These are phyloP conservation scores for Colletotrichum musicola DNA, from an alignment of 2,329 filamentous ascomycete genomes.

Conservation along the genomic window DNA sequence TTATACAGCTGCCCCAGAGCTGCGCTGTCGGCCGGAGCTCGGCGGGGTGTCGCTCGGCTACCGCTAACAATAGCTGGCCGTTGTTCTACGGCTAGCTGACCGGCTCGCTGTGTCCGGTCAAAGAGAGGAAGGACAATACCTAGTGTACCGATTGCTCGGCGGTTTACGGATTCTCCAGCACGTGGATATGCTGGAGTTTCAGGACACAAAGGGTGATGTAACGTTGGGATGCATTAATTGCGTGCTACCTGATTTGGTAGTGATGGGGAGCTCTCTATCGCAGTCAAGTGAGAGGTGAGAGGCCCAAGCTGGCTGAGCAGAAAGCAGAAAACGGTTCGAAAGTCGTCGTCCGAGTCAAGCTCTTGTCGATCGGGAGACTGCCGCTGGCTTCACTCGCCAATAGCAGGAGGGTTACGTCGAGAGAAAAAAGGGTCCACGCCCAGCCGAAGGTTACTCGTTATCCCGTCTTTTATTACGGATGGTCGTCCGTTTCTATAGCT, in stretches of 20 bases:
- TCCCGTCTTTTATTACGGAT: conserved; percentile 31
- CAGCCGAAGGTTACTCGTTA: neutral
- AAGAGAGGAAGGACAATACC: no score
- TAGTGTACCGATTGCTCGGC: conserved; percentile 3
- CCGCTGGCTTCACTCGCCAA: conserved; percentile 20
- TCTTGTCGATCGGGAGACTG: conserved; percentile 20
- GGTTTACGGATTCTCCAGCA: neutral
- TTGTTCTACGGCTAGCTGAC: neutral
- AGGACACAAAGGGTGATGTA: conserved; percentile 22
- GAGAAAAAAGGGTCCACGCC: conserved; percentile 19
- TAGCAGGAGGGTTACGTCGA: neutral
- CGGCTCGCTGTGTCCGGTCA: neutral
- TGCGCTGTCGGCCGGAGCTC: conserved; percentile 10
- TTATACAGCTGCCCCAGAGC: neutral
- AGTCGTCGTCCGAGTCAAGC: conserved; percentile 33
- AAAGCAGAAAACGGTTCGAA: neutral
- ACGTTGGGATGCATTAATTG: conserved; percentile 19
- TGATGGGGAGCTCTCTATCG: conserved; percentile 4
- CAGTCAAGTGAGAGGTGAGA: conserved; percentile 9
- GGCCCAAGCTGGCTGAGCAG: conserved; percentile 1
- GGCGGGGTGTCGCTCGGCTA: conserved; percentile 14
- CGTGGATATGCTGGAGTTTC: conserved; percentile 26
- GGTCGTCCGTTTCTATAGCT: conserved; percentile 27
- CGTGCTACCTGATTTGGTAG: conserved; percentile 12
- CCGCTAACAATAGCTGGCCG: conserved; percentile 1